Percentiles rank a stretch among this genome's conserved stretches.
Conservation (phyloP, 1,284 basidiomycete genomes). For the Cutaneotrichosporon curvatum region DNA sequence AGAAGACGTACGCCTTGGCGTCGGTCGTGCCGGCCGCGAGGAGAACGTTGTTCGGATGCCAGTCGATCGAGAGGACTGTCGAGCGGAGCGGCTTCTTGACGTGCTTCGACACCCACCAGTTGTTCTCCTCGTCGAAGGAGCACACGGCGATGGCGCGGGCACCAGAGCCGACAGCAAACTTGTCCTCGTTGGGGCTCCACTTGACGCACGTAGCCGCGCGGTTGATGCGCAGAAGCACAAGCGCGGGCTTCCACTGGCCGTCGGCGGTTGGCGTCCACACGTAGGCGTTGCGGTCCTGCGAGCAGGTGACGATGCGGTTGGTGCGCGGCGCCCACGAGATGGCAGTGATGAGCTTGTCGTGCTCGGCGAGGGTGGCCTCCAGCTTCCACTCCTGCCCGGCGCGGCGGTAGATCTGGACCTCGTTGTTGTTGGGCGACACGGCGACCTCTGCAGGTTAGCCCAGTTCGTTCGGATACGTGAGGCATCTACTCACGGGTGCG, state of each 20-base stretch:
- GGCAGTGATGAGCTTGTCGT: constrained; percentile 96
- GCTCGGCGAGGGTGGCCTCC: constrained; percentile 81
- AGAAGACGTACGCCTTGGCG: constrained; percentile 95
- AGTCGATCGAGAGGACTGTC: constrained; percentile 88
- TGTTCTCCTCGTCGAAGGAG: constrained; percentile 90
- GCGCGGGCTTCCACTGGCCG: constrained; percentile 84
- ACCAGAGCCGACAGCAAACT: constrained; percentile 96
- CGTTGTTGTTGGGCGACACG: constrained; percentile 83
- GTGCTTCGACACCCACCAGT: constrained; percentile 99
- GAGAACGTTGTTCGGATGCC: constrained; percentile 96
- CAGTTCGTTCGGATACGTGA: neutral
- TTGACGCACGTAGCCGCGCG: constrained; percentile 89
- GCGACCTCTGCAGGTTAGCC: constrained; percentile 62
- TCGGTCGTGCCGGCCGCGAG: constrained; percentile 91
- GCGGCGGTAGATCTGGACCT: constrained; percentile 72
- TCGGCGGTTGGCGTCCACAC: constrained; percentile 85
- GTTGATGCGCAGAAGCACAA: constrained; percentile 93
- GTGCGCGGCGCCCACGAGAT: constrained; percentile 98
- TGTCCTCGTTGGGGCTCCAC: constrained; percentile 97
- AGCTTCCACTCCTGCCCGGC: constrained; percentile 62
- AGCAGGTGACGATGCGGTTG: constrained; percentile 95
- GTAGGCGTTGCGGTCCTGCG: constrained; percentile 97
- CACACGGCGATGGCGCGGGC: constrained; percentile 90
- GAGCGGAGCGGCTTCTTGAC: constrained; percentile 94
- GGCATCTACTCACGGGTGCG: constrained; percentile 65